Evolutionary conservation across 2,329 filamentous ascomycete genomes (phyloP), one percentile per base, ranked within the genome.

Genomic region (Colletotrichum nymphaeae): DNA sequence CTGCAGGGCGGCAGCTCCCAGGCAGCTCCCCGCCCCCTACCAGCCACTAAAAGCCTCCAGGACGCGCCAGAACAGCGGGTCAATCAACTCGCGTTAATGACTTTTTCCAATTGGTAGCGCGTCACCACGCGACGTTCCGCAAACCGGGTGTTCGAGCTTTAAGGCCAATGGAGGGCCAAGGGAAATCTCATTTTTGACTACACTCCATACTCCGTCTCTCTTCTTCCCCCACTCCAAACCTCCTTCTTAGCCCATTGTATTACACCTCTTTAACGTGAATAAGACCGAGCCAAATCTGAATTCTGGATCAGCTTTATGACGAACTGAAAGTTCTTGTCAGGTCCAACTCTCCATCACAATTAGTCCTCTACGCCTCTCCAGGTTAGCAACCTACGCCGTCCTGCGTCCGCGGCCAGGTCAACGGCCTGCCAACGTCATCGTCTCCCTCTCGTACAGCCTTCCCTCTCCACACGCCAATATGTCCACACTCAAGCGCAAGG

Each of bases 401-500:
- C 26, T 26, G 42, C 59, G 24, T 57, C 16, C 42, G 42, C 32
- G 28, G 67, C 52, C 16, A 69, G 53, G n/a, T 37, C 69, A 63
- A 69, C 55, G 53, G 53, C 24, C 37, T 19, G 28, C 30, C 69
- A 55, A 62, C 60, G 42, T 65, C 67, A 60, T 30, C 55, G 26
- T 28, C 49, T 26, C 42, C 67, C 63, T 65, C 22, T 14, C 16
- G 24, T 22, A 8, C 2, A 24, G 37, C 35, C 14, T 24, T 32
- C 24, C 56, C 24, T 67, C 57, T 16, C 22, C 63, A 63, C 42
- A 52, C 52, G 12, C 24, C 46, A 79, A 74, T 68, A 90, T 90
- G 88, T 87, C 88, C 60, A 85, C 88, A 12, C 83, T 91, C 75
- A 95, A 95, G 84, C 91, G 93, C 77, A 94, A 94, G 84, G 89